Conservation (phyloP, 148 eudicot genomes). For the Spergularia marina region DNA sequence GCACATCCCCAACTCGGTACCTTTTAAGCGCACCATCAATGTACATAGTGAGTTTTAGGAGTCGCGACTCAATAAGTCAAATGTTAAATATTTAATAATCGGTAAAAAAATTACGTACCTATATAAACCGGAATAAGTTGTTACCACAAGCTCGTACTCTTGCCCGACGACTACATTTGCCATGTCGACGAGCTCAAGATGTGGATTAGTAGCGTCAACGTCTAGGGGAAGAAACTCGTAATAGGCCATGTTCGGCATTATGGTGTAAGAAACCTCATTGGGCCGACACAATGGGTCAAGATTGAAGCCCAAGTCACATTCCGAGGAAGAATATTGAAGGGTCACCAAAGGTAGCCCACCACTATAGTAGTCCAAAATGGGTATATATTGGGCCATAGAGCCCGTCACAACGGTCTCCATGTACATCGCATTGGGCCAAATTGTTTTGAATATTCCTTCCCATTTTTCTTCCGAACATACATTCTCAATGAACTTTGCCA, state of each 20-base stretch:
- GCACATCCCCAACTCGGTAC: slow-evolving; percentile 62
- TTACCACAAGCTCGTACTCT: slow-evolving; percentile 22
- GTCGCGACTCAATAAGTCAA: background rate
- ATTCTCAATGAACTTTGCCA: background rate
- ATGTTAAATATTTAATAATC: too few relatives aligned
- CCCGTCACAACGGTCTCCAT: slow-evolving; percentile 6
- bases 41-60: background rate
- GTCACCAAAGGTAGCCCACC: slow-evolving; percentile 7
- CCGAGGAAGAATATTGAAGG: slow-evolving; percentile 1
- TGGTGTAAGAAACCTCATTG: slow-evolving; percentile 7
- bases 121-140: slow-evolving; percentile 17
- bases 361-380: slow-evolving; percentile 13
- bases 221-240: slow-evolving; percentile 13
- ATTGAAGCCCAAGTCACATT: slow-evolving; percentile 13
- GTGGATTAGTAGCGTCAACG: background rate
- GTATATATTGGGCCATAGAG: slow-evolving; percentile 12
- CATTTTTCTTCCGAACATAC: background rate
- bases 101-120: background rate
- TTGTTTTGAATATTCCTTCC: background rate
- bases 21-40: background rate
- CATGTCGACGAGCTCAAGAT: slow-evolving; percentile 24
- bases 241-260: slow-evolving; percentile 20
- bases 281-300: slow-evolving; percentile 7
- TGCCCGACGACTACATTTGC: slow-evolving; percentile 18
- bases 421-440: slow-evolving; percentile 6